Conservation (phyloP, 805 yeast genomes). For the Ogataea trehalophila region DNA sequence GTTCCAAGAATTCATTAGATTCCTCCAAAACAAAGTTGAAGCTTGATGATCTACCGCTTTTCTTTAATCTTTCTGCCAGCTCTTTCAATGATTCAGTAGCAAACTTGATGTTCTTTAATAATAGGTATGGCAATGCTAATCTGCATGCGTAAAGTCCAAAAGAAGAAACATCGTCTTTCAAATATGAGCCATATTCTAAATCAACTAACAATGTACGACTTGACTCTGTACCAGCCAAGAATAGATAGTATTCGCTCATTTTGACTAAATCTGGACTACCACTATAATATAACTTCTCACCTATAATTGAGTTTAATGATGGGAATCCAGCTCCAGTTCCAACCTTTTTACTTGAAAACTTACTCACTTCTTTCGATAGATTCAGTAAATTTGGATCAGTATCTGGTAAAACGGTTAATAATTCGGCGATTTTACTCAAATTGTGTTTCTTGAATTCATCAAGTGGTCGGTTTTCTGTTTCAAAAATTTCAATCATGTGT, state of each 20-base stretch:
- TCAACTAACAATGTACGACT: slow-evolving; percentile 24
- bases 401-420: slow-evolving; percentile 39
- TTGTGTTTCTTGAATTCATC: slow-evolving; percentile 21
- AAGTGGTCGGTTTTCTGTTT: slow-evolving; percentile 36
- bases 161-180: slow-evolving; percentile 27
- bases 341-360: slow-evolving; percentile 57
- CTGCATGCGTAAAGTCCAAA: slow-evolving; percentile 35
- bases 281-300: slow-evolving; percentile 50
- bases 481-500: slow-evolving; percentile 69
- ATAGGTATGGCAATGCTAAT: slow-evolving; percentile 70
- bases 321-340: slow-evolving; percentile 65
- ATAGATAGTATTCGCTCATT: slow-evolving; percentile 25
- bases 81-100: slow-evolving; percentile 39
- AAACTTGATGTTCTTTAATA: slow-evolving; percentile 60
- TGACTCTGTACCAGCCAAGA: slow-evolving; percentile 17
- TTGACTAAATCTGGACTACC: slow-evolving; percentile 22
- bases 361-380: slow-evolving; percentile 58
- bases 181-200: slow-evolving; percentile 32
- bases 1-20: slow-evolving; percentile 30
- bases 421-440: slow-evolving; percentile 36
- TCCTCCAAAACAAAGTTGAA: slow-evolving; percentile 15
- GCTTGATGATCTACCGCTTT: slow-evolving; percentile 12
- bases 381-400: slow-evolving; percentile 60
- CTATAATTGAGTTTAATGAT: slow-evolving; percentile 68
- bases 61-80: slow-evolving; percentile 32